Conservation (phyloP, 1,284 basidiomycete genomes). For the Dichomitus squalens region DNA sequence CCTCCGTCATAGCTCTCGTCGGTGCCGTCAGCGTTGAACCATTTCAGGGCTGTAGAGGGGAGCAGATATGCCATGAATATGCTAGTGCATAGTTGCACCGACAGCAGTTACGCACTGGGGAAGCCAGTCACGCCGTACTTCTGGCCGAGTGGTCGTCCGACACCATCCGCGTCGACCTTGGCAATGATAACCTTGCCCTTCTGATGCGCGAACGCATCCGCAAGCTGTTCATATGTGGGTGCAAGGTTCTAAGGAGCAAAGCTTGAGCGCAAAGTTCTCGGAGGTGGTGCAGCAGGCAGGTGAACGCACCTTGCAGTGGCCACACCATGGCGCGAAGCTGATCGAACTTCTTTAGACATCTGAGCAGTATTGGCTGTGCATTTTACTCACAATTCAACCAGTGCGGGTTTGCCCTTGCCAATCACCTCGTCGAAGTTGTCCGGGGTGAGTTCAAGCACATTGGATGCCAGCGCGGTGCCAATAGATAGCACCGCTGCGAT, state of each 20-base stretch:
- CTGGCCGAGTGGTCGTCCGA: constrained; percentile 69
- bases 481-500: constrained; percentile 56
- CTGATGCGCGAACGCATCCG: constrained; percentile 77
- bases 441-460: constrained; percentile 78
- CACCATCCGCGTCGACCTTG: constrained; percentile 93
- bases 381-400: constrained; percentile 86
- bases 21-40: constrained; percentile 76
- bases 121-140: constrained; percentile 83
- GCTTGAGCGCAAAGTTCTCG: constrained; percentile 3
- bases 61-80: constrained; percentile 4
- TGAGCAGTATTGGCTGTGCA: neutral
- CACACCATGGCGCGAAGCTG: constrained; percentile 86
- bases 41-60: constrained; percentile 78
- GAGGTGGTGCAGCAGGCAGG: too few species aligned
- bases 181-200: constrained; percentile 88
- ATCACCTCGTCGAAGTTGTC: constrained; percentile 78
- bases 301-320: constrained; percentile 77
- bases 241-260: constrained; percentile 69
- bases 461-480: constrained; percentile 67
- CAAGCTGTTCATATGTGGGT: constrained; percentile 87
- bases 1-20: constrained; percentile 77
- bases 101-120: constrained; percentile 67
- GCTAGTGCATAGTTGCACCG: neutral
- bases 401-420: constrained; percentile 78
- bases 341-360: neutral